Conservation (phyloP, 1,284 basidiomycete species). For the Singerocomus rubriflavus region DNA sequence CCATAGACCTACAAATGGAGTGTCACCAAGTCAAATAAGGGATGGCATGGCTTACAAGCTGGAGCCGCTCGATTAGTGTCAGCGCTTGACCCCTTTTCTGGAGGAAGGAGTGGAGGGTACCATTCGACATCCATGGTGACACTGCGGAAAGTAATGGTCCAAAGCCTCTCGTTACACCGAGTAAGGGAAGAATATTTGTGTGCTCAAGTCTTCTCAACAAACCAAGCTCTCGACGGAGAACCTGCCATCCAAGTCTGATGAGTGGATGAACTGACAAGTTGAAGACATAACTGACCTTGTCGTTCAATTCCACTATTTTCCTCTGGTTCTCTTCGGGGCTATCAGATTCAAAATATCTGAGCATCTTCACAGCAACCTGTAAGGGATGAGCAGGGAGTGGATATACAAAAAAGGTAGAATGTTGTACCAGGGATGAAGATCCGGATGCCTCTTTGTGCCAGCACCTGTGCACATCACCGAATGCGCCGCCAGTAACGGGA, state of each 20-base stretch:
- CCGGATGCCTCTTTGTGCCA: no score
- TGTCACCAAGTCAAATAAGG: background rate
- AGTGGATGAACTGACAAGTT: no score
- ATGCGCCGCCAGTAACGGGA: no score
- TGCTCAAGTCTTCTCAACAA: constrained; percentile 6
- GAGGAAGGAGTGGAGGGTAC: constrained; percentile 4
- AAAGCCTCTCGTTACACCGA: constrained; percentile 5
- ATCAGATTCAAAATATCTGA: constrained; percentile 2
- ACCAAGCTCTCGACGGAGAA: constrained; percentile 1
- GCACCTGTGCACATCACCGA: no score
- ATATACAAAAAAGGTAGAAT: no score
- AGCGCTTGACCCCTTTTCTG: background rate
- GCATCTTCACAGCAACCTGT: constrained; percentile 6
- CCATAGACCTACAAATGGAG: background rate
- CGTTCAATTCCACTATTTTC: background rate
- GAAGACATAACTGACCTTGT: background rate
- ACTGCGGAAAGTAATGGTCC: background rate
- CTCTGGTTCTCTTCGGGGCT: no score
- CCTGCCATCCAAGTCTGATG: background rate
- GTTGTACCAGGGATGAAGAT: no score
- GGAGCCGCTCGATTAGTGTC: background rate
- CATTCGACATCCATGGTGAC: constrained; percentile 4
- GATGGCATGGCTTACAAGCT: background rate
- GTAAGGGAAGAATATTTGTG: constrained; percentile 5
- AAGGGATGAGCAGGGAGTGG: no score